Conservation (phyloP, 495 filamentous ascomycete species). For the Neurospora pannonica region DNA sequence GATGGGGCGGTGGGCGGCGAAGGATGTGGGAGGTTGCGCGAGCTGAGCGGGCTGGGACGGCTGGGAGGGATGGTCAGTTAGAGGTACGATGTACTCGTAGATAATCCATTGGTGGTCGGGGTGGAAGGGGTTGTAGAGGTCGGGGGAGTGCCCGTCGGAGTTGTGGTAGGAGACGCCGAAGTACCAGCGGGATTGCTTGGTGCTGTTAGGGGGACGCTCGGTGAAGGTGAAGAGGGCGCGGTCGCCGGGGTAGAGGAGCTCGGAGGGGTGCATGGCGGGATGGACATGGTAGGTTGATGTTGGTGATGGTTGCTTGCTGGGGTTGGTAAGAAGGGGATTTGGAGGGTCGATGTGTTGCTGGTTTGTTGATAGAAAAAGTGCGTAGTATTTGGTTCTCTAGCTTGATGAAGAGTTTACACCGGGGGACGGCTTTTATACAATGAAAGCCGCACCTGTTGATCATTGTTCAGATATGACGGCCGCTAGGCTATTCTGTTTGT, state of each 20-base stretch:
- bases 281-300: background rate
- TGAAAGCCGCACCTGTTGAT: background rate
- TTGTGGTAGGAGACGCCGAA: background rate
- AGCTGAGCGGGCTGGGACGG: background rate
- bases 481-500: background rate
- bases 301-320: background rate
- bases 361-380: background rate
- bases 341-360: background rate
- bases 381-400: background rate
- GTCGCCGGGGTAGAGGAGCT: background rate
- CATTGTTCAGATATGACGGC: background rate
- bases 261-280: background rate
- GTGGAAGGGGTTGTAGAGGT: background rate
- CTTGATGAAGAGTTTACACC: background rate
- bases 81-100: background rate
- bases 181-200: background rate
- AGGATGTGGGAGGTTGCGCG: background rate
- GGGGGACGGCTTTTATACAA: background rate
- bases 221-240: background rate
- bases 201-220: background rate
- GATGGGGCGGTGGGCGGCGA: background rate
- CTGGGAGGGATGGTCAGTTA: background rate
- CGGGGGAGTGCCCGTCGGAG: background rate
- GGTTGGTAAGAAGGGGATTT: background rate
- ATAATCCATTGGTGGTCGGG: background rate